phyloP scores from a whole-genome alignment of 148 eudicot genomes.

The Silene latifolia region DNA sequence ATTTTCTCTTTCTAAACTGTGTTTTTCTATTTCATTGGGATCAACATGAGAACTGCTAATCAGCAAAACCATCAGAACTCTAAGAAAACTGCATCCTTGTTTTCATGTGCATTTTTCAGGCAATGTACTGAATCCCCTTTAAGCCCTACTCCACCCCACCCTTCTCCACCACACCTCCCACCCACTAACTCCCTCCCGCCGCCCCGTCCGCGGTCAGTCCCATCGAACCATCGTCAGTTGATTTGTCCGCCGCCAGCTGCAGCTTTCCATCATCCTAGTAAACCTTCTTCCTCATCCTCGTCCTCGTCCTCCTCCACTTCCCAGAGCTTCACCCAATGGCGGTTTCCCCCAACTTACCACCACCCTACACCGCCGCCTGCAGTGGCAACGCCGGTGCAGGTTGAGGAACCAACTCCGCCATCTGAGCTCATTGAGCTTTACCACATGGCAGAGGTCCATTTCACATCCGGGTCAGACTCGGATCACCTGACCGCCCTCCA shows the following conservation, averaged over 20 bases:
- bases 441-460: slow-evolving; percentile 66
- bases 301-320: slow-evolving; percentile 89
- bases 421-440: slow-evolving; percentile 45
- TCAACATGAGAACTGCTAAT: slow-evolving; percentile 22
- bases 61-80: slow-evolving; percentile 24
- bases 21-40: not conserved
- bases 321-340: slow-evolving; percentile 92
- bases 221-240: not conserved
- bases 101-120: slow-evolving; percentile 78
- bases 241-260: slow-evolving; percentile 16
- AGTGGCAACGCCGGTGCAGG: slow-evolving; percentile 16
- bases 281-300: slow-evolving; percentile 36
- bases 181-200: slow-evolving; percentile 13
- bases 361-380: slow-evolving; percentile 21
- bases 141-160: slow-evolving; percentile 55
- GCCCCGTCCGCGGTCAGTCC: slow-evolving; percentile 5
- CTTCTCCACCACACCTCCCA: slow-evolving; percentile 36
- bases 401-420: slow-evolving; percentile 24
- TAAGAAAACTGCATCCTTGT: slow-evolving; percentile 49
- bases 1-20: not conserved
- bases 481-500: slow-evolving; percentile 52
- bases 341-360: slow-evolving; percentile 53
- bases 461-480: slow-evolving; percentile 44
- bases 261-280: slow-evolving; percentile 18
- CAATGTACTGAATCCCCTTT: slow-evolving; percentile 68